phyloP scores from a whole-genome alignment of 495 filamentous ascomycete genomes.

The Podospora comata region DNA sequence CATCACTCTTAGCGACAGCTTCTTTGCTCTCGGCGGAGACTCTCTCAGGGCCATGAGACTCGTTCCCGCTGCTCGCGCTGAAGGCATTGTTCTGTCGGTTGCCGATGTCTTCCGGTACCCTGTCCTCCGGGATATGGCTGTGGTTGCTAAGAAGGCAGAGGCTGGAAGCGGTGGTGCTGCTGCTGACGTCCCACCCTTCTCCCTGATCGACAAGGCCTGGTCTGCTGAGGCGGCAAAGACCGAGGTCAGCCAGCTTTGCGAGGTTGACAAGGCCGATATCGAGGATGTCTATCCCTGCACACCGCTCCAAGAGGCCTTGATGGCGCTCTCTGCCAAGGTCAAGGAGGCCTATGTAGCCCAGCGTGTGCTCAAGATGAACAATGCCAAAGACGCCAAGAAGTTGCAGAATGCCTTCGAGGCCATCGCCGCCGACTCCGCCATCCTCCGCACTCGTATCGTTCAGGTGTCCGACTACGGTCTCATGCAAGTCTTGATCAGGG shows the following conservation, averaged over 20 bases:
- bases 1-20: conserved; percentile 28
- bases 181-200: conserved; percentile 14
- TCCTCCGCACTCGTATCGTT: conserved; percentile 56
- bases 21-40: conserved; percentile 34
- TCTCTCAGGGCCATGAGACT: conserved; percentile 35
- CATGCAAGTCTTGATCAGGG: conserved; percentile 50
- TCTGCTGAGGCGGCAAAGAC: background rate
- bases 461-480: conserved; percentile 48
- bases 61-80: conserved; percentile 21
- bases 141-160: conserved; percentile 8
- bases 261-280: conserved; percentile 38
- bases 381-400: conserved; percentile 42
- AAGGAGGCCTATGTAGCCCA: conserved; percentile 53
- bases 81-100: conserved; percentile 25
- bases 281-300: conserved; percentile 64
- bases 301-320: conserved; percentile 60
- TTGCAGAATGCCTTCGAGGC: conserved; percentile 51
- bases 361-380: conserved; percentile 42
- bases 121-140: conserved; percentile 25
- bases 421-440: conserved; percentile 46
- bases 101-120: conserved; percentile 22
- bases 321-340: conserved; percentile 48
- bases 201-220: conserved; percentile 13
- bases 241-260: conserved; percentile 48
- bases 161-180: background rate